Evolutionary conservation across 805 yeast genomes (phyloP), one percentile per base, ranked within the genome.

Genomic region (Torulaspora franciscae): DNA sequence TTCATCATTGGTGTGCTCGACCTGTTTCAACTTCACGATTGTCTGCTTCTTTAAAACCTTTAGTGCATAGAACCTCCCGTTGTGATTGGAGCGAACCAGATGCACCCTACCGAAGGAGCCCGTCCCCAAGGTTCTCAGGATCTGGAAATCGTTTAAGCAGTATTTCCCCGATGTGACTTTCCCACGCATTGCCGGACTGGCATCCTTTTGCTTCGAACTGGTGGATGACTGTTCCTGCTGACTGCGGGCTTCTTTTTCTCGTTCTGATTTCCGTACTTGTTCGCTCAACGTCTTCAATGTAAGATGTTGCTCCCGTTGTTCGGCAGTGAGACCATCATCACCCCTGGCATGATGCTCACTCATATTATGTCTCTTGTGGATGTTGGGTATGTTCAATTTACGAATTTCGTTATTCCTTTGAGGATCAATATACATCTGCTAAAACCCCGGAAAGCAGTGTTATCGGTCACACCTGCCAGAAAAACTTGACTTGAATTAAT

Each of bases 61-160:
- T 69, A 90, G 81, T n/a, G 97, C 97, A 61, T 90, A 90, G 64
- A 77, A 90, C 32, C 96, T 75, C 19, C 93, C 89, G 67, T 90
- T 90, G 68, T 90, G 96, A 27, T 85, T 85, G 3, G 90, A 81
- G 32, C 93, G 73, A 4, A 87, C 95, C 45, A 90, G 69, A 67
- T 90, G 97, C 35, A 90, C 97, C 49, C 97, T 75, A 19, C 97
- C 97, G 70, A 90, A 90, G 2, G 96, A 89, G 1, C 97, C 97
- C 0, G 97, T 90, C 1, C 97, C 97, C 46, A 90, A 71, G 6
- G 97, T 90, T 54, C 96, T 76, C 73, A 85, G 74, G 48, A 89
- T 81, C 54, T 81, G 83, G 61, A 90, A 90, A 69, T 90, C 97
- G 19, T 73, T 66, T 11, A 90, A 67, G 10, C 85, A 75, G 64